These are phyloP conservation scores for Fragaria iinumae DNA, from an alignment of 306 rosid species.

Conservation along the genomic window DNA sequence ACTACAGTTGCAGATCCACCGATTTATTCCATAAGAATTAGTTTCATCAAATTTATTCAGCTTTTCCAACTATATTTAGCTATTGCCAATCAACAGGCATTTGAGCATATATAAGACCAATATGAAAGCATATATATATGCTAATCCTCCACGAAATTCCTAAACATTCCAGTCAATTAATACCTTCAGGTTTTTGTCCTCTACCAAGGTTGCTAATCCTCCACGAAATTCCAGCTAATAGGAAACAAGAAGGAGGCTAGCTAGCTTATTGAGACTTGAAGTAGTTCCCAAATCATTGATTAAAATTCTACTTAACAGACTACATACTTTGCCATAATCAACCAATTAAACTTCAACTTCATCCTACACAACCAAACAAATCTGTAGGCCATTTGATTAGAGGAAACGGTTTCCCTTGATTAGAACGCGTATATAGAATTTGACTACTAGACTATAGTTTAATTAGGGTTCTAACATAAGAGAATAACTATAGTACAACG, in stretches of 20 bases:
- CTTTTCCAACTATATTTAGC: too few relatives aligned
- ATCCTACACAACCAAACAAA: background rate
- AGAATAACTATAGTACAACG: too few relatives aligned
- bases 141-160: background rate
- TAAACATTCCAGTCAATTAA: background rate
- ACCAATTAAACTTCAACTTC: background rate
- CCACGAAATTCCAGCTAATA: conserved; percentile 6
- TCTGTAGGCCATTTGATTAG: background rate
- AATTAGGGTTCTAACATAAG: too few relatives aligned
- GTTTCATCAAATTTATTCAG: too few relatives aligned
- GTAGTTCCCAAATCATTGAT: background rate
- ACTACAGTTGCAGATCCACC: too few relatives aligned
- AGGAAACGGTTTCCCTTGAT: too few relatives aligned
- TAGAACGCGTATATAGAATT: background rate
- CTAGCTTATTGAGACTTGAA: background rate
- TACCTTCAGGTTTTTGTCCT: background rate
- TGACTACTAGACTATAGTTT: background rate
- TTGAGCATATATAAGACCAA: too few relatives aligned
- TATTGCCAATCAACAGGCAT: too few relatives aligned
- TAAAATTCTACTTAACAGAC: background rate
- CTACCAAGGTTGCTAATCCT: background rate
- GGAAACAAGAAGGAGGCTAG: background rate
- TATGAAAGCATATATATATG: too few relatives aligned
- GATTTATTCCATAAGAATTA: too few relatives aligned
- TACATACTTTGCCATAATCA: background rate